phyloP scores from a whole-genome alignment of 495 filamentous ascomycete genomes.

The Penicillium samsonianum region DNA sequence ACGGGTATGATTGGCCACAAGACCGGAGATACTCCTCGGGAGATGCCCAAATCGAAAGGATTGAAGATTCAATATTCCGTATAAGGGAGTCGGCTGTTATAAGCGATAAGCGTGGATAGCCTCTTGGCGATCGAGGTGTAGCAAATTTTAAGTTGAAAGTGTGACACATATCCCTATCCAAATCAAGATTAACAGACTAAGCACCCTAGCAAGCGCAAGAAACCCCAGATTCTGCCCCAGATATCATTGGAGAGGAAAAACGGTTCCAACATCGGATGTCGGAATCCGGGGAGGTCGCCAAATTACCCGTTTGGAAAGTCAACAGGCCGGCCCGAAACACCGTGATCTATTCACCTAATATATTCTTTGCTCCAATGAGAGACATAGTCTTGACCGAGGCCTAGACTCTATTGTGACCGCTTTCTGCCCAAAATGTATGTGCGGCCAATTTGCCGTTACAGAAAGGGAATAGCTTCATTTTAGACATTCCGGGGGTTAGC shows the following conservation, averaged over 20 bases:
- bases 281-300: neutral
- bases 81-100: no score
- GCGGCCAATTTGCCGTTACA: neutral
- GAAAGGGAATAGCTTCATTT: conserved; percentile 15
- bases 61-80: neutral
- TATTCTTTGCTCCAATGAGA: neutral
- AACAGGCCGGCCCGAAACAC: neutral
- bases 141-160: neutral
- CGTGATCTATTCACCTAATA: neutral
- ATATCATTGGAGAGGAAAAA: neutral
- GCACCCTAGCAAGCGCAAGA: neutral
- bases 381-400: neutral
- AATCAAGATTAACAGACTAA: neutral
- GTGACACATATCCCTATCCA: neutral
- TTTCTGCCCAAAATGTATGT: neutral
- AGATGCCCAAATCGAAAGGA: neutral
- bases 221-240: neutral
- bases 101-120: neutral
- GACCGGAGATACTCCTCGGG: neutral
- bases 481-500: conserved; percentile 1
- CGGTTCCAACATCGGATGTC: neutral
- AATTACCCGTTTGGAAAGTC: neutral
- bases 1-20: neutral
- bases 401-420: neutral
- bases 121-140: neutral